phyloP scores from a whole-genome alignment of 148 eudicot species.

The Silene latifolia region DNA sequence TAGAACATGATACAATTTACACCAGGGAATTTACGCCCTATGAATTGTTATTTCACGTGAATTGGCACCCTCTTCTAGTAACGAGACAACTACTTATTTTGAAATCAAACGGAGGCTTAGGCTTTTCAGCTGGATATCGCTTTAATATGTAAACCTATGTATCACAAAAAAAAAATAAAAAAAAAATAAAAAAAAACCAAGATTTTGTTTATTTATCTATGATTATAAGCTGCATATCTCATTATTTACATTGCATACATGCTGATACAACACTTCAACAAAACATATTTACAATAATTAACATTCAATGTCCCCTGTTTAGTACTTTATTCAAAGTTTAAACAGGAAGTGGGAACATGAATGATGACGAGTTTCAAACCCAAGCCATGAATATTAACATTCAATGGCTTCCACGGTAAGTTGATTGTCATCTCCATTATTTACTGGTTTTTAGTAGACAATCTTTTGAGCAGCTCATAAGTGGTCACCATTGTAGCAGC shows the following conservation, averaged over 20 bases:
- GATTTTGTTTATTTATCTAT: not conserved
- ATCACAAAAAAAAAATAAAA: not conserved
- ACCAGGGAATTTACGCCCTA: too few species aligned
- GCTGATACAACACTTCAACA: not conserved
- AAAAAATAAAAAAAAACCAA: not conserved
- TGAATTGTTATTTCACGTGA: too few species aligned
- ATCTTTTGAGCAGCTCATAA: slow-evolving; percentile 64
- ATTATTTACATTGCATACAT: slow-evolving; percentile 27
- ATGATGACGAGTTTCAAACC: not conserved
- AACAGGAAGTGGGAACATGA: not conserved
- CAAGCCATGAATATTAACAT: not conserved
- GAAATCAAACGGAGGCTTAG: too few species aligned
- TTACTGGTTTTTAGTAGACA: slow-evolving; percentile 43
- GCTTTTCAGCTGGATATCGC: not conserved
- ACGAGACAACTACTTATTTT: too few species aligned
- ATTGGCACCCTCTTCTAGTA: too few species aligned
- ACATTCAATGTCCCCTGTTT: slow-evolving; percentile 4
- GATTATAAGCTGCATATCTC: slow-evolving; percentile 11
- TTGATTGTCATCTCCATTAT: not conserved
- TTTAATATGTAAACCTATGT: not conserved
- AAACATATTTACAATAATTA: slow-evolving; percentile 14
- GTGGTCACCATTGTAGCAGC: slow-evolving; percentile 75
- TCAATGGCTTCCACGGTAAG: not conserved
- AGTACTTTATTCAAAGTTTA: not conserved
- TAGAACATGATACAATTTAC: too few species aligned